phyloP scores from a whole-genome alignment of 306 rosid species.

The Malus fusca region DNA sequence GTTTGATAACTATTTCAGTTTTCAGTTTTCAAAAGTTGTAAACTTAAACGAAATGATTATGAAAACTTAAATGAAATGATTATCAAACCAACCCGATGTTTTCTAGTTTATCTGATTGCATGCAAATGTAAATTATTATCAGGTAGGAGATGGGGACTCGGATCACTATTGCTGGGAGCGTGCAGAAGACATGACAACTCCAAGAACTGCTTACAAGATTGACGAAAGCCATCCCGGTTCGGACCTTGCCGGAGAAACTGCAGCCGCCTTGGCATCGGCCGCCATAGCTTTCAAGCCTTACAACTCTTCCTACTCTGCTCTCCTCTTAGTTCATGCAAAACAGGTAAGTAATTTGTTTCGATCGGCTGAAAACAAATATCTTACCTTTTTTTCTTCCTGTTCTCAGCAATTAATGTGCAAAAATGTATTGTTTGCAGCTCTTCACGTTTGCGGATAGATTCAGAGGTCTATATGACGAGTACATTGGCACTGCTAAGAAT shows the following conservation, averaged over 20 bases:
- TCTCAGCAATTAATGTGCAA: background rate
- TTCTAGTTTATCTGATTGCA: background rate
- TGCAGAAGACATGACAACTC: slow-evolving; percentile 82
- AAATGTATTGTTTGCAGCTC: slow-evolving; percentile 33
- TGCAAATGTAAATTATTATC: background rate
- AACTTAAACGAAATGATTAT: background rate
- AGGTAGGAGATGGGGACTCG: slow-evolving; percentile 86
- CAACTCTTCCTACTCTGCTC: slow-evolving; percentile 70
- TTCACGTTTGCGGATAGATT: slow-evolving; percentile 77
- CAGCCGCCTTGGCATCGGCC: slow-evolving; percentile 85
- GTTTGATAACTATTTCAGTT: too few relatives aligned
- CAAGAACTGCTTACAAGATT: slow-evolving; percentile 60
- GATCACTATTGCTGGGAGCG: slow-evolving; percentile 91
- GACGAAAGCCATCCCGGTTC: slow-evolving; percentile 82
- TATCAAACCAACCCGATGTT: too few relatives aligned
- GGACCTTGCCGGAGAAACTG: slow-evolving; percentile 85
- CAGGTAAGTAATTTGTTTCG: slow-evolving; percentile 30
- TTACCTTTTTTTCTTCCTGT: background rate
- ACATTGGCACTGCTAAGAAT: slow-evolving; percentile 40
- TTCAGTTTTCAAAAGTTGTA: too few relatives aligned
- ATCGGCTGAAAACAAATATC: background rate
- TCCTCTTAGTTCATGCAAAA: slow-evolving; percentile 63
- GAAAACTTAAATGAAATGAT: background rate
- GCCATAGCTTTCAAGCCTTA: slow-evolving; percentile 69
- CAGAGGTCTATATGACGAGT: slow-evolving; percentile 65